Evolutionary conservation across 768 basidiomycete genomes (phyloP), one percentile per base, ranked within the genome.

Genomic region (Trametes gibbosa): DNA sequence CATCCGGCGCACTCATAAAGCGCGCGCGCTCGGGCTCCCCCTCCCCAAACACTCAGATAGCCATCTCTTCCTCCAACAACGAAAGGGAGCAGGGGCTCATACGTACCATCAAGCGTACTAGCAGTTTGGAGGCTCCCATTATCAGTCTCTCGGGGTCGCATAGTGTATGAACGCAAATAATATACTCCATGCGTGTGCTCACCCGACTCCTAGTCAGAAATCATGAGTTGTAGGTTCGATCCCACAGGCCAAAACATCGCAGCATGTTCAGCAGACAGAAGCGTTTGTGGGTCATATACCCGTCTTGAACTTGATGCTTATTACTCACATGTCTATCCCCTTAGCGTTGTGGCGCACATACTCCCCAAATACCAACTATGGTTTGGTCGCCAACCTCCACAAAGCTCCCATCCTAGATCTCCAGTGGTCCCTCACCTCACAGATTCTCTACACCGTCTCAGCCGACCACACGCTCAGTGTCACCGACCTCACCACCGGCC

Each of bases 191-290:
- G 45, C 17, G 25, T 50, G 34, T 45, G 42, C 41, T 46, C 14
- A 56, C 12, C 25, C 17, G 25, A 39, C 14, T 5, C 39, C 61
- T 41, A 90, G 88, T 86, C 80, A 8, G 97, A 99, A 76, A 92
- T 98, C 62, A 63, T 95, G 63, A 90, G 90, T 65, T 92, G 94
- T 76, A 83, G 92, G 65, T 98, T 98, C 70, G 93, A 96, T 68
- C 93, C 95, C 14, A 89, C 89, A 2, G 97, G 97, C 4, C 89
- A 95, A 71, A 92, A 91, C 64, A 85, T 98, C 58, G 97, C 96
- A 40, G 94, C 94, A 9, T 92, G 89, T 69, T 95, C 92, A 14
- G 82, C 89, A 2, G 96, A 99, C 74, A 80, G 92, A 67, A 87
- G 87, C 63, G 87, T 98, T 63, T 96, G 95, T 92, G 67, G 73